A percentile compares a stretch with the other conserved stretches of the same genome.
Conservation (phyloP, 2,329 filamentous ascomycete species). For the Aschersonia sp. region DNA sequence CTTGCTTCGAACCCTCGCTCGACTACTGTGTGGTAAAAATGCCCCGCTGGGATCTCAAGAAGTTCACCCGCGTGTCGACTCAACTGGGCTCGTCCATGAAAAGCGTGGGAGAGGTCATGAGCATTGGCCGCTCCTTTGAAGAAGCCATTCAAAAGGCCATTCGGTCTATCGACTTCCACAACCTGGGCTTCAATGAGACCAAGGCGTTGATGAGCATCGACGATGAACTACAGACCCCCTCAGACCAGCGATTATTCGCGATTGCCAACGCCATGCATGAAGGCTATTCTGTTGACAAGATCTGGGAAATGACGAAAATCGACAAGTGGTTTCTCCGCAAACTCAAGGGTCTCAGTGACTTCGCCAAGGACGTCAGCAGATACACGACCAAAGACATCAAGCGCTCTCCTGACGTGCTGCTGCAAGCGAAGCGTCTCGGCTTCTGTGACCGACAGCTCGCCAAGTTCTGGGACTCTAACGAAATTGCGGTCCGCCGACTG, state of each 20-base stretch:
- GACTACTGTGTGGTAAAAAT: constrained; percentile 99
- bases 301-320: constrained; percentile 97
- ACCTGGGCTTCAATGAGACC: constrained; percentile 87
- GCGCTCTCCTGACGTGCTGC: constrained; percentile 50
- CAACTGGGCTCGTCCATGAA: constrained; percentile 98
- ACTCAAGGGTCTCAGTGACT: constrained; percentile 82
- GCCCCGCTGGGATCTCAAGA: constrained; percentile 96
- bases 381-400: constrained; percentile 52
- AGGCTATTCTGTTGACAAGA: constrained; percentile 89
- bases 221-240: constrained; percentile 90
- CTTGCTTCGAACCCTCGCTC: constrained; percentile 95
- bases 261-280: constrained; percentile 95
- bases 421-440: constrained; percentile 81
- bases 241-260: constrained; percentile 91
- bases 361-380: constrained; percentile 62
- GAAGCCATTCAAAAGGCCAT: constrained; percentile 99
- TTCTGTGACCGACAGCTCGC: constrained; percentile 91
- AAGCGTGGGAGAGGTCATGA: constrained; percentile 98
- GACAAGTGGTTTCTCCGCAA: constrained; percentile 97
- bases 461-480: constrained; percentile 88
- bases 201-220: constrained; percentile 90
- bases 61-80: constrained; percentile 93
- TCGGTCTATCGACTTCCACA: constrained; percentile 85
- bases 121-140: constrained; percentile 90
- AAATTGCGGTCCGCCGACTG: constrained; percentile 72